phyloP scores from a whole-genome alignment of 352 stramenopile species.

The Phytopythium ostracodes region DNA sequence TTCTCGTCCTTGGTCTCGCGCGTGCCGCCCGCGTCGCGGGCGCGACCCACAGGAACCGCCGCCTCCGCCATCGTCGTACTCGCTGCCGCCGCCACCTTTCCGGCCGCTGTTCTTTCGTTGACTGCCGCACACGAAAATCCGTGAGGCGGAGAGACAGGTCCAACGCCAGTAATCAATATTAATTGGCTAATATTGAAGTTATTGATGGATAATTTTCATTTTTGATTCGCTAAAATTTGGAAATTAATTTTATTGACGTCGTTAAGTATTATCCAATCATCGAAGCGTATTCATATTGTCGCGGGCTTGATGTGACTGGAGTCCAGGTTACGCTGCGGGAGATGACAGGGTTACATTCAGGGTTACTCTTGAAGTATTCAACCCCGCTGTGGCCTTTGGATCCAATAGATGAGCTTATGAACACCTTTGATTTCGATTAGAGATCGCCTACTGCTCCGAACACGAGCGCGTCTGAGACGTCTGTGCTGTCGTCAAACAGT shows the following conservation, averaged over 20 bases:
- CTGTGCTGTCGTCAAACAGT: slow-evolving; percentile 4
- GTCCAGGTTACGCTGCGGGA: neutral
- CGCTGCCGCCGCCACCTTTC: neutral
- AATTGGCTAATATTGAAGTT: neutral
- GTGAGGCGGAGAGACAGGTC: neutral
- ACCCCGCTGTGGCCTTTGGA: neutral
- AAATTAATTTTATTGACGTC: neutral
- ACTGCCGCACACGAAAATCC: neutral
- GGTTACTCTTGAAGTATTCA: slow-evolving; percentile 4
- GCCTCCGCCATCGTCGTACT: neutral
- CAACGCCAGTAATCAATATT: neutral
- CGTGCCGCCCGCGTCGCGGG: neutral
- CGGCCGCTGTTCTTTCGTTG: neutral
- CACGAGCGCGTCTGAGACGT: neutral
- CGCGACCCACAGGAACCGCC: neutral
- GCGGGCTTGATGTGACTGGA: neutral
- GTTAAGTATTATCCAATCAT: neutral
- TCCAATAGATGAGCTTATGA: neutral
- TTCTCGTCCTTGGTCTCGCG: neutral
- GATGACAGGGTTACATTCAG: too few relatives aligned
- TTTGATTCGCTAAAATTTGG: neutral
- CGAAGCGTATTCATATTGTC: neutral
- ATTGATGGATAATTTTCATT: neutral
- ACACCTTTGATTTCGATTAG: neutral
- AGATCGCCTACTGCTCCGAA: neutral